A percentile compares a stretch with the other conserved stretches of the same genome.
These are phyloP conservation scores for Pyrus communis DNA, from an alignment of 306 rosid genomes.

Conservation along the genomic window DNA sequence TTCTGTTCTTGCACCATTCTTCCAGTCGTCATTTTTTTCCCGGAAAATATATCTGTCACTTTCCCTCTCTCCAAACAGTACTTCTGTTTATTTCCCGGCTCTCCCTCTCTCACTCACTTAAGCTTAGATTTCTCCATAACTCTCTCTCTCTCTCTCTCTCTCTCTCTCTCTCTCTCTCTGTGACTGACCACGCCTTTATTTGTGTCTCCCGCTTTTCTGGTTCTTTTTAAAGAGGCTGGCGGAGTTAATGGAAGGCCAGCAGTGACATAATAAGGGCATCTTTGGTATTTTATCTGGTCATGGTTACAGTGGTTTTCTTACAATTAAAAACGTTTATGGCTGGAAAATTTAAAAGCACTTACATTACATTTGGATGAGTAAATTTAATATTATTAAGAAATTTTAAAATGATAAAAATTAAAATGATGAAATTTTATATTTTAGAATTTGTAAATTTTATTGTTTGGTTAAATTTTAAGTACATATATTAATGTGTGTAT, in stretches of 20 bases:
- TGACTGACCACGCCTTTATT: slow-evolving; percentile 13
- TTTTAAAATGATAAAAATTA: too few species aligned
- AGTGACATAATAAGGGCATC: neutral
- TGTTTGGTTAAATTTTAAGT: too few species aligned
- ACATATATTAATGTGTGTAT: too few species aligned
- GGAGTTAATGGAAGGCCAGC: slow-evolving; percentile 3
- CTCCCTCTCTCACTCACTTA: neutral
- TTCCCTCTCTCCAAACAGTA: neutral
- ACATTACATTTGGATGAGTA: too few species aligned
- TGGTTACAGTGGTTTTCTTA: too few species aligned
- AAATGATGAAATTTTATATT: too few species aligned
- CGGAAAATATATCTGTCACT: neutral
- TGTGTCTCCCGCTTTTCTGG: slow-evolving; percentile 75
- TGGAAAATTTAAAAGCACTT: too few species aligned
- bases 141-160: neutral
- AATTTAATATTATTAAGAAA: too few species aligned
- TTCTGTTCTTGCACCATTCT: slow-evolving; percentile 58
- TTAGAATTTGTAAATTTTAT: too few species aligned
- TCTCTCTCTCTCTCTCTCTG: neutral
- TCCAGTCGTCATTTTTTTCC: slow-evolving; percentile 43
- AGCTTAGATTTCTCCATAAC: slow-evolving; percentile 8
- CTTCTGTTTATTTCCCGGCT: neutral
- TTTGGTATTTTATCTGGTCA: neutral
- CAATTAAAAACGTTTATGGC: too few species aligned
- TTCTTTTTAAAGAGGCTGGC: slow-evolving; percentile 43